Percentiles rank a stretch among this genome's conserved stretches.
phyloP scores from a whole-genome alignment of 495 filamentous ascomycete species.

The Penicillium subrubescens region DNA sequence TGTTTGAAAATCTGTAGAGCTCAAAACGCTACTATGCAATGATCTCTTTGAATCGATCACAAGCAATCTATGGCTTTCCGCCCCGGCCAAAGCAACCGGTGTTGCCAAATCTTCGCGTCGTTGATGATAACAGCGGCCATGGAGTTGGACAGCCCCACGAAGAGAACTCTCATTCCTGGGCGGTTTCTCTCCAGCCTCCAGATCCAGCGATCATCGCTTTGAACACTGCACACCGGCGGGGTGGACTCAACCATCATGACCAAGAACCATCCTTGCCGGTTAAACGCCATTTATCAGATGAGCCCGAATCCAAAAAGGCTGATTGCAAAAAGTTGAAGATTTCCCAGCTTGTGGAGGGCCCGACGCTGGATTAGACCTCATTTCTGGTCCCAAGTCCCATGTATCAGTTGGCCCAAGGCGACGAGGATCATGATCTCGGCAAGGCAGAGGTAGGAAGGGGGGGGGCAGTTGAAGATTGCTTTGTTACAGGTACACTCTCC shows the following conservation, averaged over 20 bases:
- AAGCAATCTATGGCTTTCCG: too few species aligned
- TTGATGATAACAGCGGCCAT: too few species aligned
- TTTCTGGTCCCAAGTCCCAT: neutral
- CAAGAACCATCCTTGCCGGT: neutral
- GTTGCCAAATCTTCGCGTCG: too few species aligned
- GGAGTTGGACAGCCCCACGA: too few species aligned
- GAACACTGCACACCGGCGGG: neutral
- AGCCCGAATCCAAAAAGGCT: neutral
- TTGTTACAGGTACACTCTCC: too few species aligned
- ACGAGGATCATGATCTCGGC: neutral
- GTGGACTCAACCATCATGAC: neutral
- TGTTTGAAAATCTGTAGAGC: too few species aligned
- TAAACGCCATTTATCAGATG: neutral
- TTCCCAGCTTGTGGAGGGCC: neutral
- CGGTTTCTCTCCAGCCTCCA: neutral
- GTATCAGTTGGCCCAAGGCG: neutral
- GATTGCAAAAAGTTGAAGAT: neutral
- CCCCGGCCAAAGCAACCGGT: too few species aligned
- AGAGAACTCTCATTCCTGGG: neutral
- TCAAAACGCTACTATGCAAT: too few species aligned
- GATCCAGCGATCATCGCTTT: neutral
- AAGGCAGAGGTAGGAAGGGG: too few species aligned
- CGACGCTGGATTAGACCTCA: neutral
- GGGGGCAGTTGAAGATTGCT: too few species aligned
- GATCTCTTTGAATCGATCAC: too few species aligned